Evolutionary conservation across 208 protist species (phyloP), one percentile per base, ranked within the genome.

Genomic region (Tritrichomonas musculus): DNA sequence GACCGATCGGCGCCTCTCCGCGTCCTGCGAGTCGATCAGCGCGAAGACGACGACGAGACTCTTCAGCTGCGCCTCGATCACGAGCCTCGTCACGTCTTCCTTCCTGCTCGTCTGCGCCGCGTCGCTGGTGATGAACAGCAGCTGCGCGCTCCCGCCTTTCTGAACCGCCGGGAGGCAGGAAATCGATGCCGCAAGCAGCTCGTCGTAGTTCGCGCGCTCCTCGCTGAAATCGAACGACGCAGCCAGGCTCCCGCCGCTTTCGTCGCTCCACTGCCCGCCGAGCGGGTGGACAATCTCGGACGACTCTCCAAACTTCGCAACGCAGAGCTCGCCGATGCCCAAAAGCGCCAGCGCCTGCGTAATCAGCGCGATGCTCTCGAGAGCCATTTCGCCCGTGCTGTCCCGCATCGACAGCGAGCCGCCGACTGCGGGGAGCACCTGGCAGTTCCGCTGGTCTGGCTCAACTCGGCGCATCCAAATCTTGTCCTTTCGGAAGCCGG

Each of bases 391-490:
- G 33, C 97, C 98, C 17, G 98, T 97, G 55, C 97, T 96, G 93
- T 96, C 96, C 39, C 95, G 93, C 99, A 99, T 99, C 39, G 97
- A 98, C 47, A 98, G 95, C 14, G 98, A 99, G 95, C 99, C 98
- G 96, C 99, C 99, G 55, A 99, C 98, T 1, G 98, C 98, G 11
- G 99, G 93, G n/a, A 99, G 94, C 47, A 99, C 97, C 72, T 95
- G 93, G 36, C 93, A 95, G 25, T 75, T 64, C 33, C 94, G 14
- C 27, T 80, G 41, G 92, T 97, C 97, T 39, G 99, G 99, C 95
- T 99, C 98, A 3, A 98, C 99, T 82, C 99, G 96, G 20, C 99
- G 97, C 93, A 99, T 95, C 99, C 99, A 99, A 93, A 99, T 99
- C 94, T 99, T 99, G 96, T 99, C 99, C 94, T 99, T 99, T 93